Base-by-base conservation (phyloP, 306 rosid species). In the Datisca glomerata region DNA sequence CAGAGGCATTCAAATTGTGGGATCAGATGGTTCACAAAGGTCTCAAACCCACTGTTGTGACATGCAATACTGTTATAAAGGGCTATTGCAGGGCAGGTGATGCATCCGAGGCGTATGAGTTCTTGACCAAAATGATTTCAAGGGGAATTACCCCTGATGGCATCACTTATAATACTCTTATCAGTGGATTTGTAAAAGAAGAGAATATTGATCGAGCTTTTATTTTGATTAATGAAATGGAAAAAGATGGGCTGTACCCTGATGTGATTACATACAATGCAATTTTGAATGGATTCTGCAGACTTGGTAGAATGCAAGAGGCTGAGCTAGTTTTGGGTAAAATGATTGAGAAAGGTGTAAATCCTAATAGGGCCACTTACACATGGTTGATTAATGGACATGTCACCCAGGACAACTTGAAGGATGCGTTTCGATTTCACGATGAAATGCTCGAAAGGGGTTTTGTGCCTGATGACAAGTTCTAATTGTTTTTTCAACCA, bases 371-470 rank as follows among this genome's bases (percentile, higher is more conserved):
- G 72, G 67, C 79, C 39, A 83, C 91, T 0, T 89, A 80, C 53
- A 67, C 86, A 3, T 60, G 76, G 42, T 70, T 89, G 65, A 80
- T 89, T 45, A 77, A 89, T 49, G 95, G 91, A 44, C 73, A 83
- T 59, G 91, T 83, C 25, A 67, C 86, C 64, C 75, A 72, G 61
- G 85, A 80, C 70, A 83, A 80, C 54, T 53, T 89, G 72, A 77
- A 67, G 55, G 93, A 71, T 61, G 97, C 93, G 44, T 89, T 89
- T 61, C 73, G 72, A 23, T 64, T 74, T 67, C 95, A 89, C 18
- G 97, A 89, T 58, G 93, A 80, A 61, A 83, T 89, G 95, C 69
- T 89, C 41, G 93, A 72, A 60, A 70, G 70, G 69, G 95, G 97
- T 39, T 84, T 80, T 54, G 75, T 72, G 51, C 97, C 95, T 10